Percentiles rank a stretch among this genome's conserved stretches.
These are phyloP conservation scores for Mucor saturninus DNA, from an alignment of 371 early-diverging fungal genomes.

Conservation along the genomic window DNA sequence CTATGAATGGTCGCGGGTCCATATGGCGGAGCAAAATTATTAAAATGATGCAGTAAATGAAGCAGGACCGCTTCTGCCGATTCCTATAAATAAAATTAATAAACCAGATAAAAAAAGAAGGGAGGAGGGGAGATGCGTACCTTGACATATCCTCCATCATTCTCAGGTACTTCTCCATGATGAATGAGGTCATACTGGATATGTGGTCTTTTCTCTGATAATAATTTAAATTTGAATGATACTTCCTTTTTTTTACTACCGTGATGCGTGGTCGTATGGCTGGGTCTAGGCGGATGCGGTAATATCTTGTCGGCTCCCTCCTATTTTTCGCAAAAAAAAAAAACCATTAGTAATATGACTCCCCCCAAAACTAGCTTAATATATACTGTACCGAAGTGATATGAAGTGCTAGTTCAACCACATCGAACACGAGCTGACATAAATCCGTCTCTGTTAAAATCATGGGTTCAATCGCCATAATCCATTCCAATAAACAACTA, in stretches of 20 bases:
- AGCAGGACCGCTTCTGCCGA: constrained; percentile 57
- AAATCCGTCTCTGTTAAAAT: constrained; percentile 69
- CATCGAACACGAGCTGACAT: constrained; percentile 73
- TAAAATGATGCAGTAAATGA: constrained; percentile 60
- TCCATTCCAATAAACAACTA: constrained; percentile 77
- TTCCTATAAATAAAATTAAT: constrained; percentile 35
- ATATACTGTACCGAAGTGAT: constrained; percentile 33
- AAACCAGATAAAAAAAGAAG: neutral
- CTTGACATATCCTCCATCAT: constrained; percentile 53
- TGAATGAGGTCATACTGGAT: constrained; percentile 32
- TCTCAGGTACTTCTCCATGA: constrained; percentile 31
- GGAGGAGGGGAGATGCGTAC: constrained; percentile 14
- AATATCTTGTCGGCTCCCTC: constrained; percentile 11
- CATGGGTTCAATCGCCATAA: constrained; percentile 69
- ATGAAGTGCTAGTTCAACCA: constrained; percentile 67
- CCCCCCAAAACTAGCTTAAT: neutral
- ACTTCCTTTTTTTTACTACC: constrained; percentile 38
- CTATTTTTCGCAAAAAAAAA: neutral
- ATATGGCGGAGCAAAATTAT: constrained; percentile 58
- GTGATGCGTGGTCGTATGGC: neutral
- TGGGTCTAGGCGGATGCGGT: constrained; percentile 14
- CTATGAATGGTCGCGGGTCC: constrained; percentile 59
- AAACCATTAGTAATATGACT: neutral
- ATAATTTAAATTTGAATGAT: constrained; percentile 49
- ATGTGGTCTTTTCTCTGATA: constrained; percentile 44